Percentiles rank a stretch among this genome's conserved stretches.
Conservation (phyloP, 805 yeast species). For the Lipomyces lipofer region DNA sequence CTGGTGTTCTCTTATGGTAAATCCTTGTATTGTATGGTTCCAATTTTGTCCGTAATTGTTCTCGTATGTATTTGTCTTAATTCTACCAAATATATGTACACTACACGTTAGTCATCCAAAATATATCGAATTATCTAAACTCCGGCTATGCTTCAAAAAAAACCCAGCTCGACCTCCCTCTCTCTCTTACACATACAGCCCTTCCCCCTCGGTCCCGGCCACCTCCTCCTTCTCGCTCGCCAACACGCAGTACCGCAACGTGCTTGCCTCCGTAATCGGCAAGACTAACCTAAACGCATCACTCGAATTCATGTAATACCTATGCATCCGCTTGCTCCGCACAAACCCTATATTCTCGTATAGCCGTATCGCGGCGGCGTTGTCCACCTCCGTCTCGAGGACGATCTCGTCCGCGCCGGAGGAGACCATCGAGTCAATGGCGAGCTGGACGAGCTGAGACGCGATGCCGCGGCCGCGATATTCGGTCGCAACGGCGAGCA, state of each 20-base stretch:
- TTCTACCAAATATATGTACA: no score
- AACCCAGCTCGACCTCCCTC: no score
- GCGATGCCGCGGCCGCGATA: slow-evolving; percentile 84
- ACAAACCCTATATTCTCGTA: slow-evolving; percentile 79
- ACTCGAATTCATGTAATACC: slow-evolving; percentile 88
- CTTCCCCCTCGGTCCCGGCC: neutral
- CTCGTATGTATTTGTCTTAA: no score
- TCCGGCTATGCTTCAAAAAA: no score
- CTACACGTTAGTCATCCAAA: no score
- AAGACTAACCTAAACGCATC: slow-evolving; percentile 88
- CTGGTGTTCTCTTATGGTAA: neutral
- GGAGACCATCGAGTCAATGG: slow-evolving; percentile 63
- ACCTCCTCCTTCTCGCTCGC: slow-evolving; percentile 1
- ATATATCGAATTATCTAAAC: no score
- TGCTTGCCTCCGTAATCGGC: slow-evolving; percentile 67
- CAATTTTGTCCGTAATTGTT: neutral
- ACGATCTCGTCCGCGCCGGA: slow-evolving; percentile 75
- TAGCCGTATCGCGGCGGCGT: slow-evolving; percentile 63
- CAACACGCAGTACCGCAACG: slow-evolving; percentile 46
- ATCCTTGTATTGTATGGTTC: neutral
- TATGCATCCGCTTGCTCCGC: slow-evolving; percentile 69
- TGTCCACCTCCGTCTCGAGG: slow-evolving; percentile 87
- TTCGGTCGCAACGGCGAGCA: slow-evolving; percentile 79
- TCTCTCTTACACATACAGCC: no score
- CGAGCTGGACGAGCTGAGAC: slow-evolving; percentile 60